Base-by-base conservation (phyloP, 257 asterid species). In the Gynochthodes officinalis region DNA sequence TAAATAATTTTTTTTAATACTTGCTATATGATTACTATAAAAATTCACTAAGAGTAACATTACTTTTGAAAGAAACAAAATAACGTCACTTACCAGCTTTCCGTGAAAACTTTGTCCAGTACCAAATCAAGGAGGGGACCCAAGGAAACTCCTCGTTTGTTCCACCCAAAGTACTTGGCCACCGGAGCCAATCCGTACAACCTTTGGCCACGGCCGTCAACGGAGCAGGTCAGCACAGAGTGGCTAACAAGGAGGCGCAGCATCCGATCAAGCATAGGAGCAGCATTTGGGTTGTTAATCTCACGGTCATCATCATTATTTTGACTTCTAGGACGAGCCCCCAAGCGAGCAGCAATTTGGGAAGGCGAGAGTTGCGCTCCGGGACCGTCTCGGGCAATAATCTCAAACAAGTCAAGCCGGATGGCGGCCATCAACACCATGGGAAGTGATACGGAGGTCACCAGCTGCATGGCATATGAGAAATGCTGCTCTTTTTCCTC, bases 211-310 rank as follows among this genome's bases (percentile, higher is more conserved):
- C 55, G 2, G 23, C 55, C 5, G 55, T 18, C 59, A n/a, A 19
- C 59, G 59, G 59, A 19, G 64, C 74, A 76, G 25, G 78, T 69
- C 21, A 78, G 79, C 23, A 81, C 23, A 4, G 85, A 76, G 50
- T 70, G 23, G 42, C 74, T 54, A 48, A 81, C 83, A 33, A 83
- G 73, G 23, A 81, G 62, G 5, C 79, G 70, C 18, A 83, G 78
- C 85, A 83, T 78, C 43, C 78, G 33, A 42, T 81, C 87, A 0
- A 80, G 72, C 78, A 73, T 73, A 4, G 42, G 0, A 8, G 79
- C 64, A 0, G 84, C 81, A n/a, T 50, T 71, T 1, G 64, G 60
- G 37, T 39, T 55, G 4, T 46, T 32, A 0, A n/a, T n/a, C n/a
- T n/a, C n/a, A n/a, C n/a, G n/a, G n/a, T n/a, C n/a, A n/a, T n/a